Percentiles rank a stretch among this genome's conserved stretches.
phyloP scores from a whole-genome alignment of 371 early-diverging fungal species.

The Parasitella parasitica region DNA sequence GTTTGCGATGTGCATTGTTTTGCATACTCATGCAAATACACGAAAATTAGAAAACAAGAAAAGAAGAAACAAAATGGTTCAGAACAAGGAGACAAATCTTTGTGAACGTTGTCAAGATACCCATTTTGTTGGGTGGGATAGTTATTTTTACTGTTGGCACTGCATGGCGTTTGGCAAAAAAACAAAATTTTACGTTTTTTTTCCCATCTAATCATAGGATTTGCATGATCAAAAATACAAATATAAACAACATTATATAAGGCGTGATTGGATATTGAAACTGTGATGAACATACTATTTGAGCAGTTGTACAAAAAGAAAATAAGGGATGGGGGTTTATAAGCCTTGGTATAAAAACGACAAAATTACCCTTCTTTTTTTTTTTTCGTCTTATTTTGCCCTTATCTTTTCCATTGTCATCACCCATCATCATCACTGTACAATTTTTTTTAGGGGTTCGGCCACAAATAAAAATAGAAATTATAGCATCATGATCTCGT shows the following conservation, averaged over 20 bases:
- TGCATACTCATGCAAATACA: background rate
- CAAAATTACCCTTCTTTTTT: background rate
- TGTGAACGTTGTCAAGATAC: background rate
- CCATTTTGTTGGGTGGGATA: no score
- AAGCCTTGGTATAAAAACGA: background rate
- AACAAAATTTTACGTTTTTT: background rate
- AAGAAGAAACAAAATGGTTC: background rate
- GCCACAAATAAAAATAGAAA: background rate
- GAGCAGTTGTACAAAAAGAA: background rate
- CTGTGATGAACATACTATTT: background rate
- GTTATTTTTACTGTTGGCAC: no score
- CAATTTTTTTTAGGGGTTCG: background rate
- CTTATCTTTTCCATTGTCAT: background rate
- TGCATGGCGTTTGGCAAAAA: background rate
- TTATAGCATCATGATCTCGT: conserved; percentile 5
- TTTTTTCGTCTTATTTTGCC: background rate
- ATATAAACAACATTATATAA: background rate
- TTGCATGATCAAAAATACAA: background rate
- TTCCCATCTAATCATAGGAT: background rate
- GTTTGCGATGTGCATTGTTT: background rate
- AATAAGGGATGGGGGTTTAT: background rate
- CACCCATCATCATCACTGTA: background rate
- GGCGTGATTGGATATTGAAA: background rate
- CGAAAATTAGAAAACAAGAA: background rate
- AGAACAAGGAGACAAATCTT: background rate